Percentiles rank a stretch among this genome's conserved stretches.
Conservation (phyloP, 345 rosid genomes). For the Chamaenerion angustifolium region DNA sequence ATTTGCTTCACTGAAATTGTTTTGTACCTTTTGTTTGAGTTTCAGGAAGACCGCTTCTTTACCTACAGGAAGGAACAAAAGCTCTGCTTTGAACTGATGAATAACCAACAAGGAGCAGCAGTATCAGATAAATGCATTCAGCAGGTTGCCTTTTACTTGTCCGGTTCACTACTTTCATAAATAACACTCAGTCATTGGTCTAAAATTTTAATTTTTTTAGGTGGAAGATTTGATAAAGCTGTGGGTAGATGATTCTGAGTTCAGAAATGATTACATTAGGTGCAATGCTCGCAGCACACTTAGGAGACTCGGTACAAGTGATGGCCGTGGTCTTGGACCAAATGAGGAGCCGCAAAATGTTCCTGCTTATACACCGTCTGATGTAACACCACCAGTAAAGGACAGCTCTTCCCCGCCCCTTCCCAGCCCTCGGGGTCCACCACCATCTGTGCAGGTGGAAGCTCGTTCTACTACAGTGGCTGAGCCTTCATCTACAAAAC, state of each 20-base stretch:
- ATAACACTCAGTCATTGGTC: slow-evolving; percentile 4
- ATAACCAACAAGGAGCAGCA: slow-evolving; percentile 39
- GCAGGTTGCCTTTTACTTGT: not conserved
- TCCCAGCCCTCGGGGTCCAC: slow-evolving; percentile 18
- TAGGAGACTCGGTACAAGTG: slow-evolving; percentile 59
- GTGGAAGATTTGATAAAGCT: slow-evolving; percentile 51
- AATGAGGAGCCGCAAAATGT: slow-evolving; percentile 50
- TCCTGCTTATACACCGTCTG: slow-evolving; percentile 12
- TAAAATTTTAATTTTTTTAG: slow-evolving; percentile 17
- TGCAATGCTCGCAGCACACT: slow-evolving; percentile 47
- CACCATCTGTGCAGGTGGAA: slow-evolving; percentile 14
- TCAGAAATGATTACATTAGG: slow-evolving; percentile 47
- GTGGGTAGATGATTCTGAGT: slow-evolving; percentile 53
- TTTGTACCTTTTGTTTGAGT: not conserved
- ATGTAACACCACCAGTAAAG: slow-evolving; percentile 16
- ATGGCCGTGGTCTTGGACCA: slow-evolving; percentile 81
- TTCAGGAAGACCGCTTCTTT: slow-evolving; percentile 48
- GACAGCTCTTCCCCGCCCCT: slow-evolving; percentile 10
- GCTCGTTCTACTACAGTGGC: slow-evolving; percentile 19
- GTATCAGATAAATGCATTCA: slow-evolving; percentile 15
- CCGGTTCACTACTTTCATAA: slow-evolving; percentile 6
- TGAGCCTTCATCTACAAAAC: slow-evolving; percentile 15
- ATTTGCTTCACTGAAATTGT: not conserved
- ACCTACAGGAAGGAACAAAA: slow-evolving; percentile 47
- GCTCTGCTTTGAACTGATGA: slow-evolving; percentile 42